Evolutionary conservation across 495 filamentous ascomycete species (phyloP), one percentile per base, ranked within the genome.

Genomic region (Hypoxylon perforatum): DNA sequence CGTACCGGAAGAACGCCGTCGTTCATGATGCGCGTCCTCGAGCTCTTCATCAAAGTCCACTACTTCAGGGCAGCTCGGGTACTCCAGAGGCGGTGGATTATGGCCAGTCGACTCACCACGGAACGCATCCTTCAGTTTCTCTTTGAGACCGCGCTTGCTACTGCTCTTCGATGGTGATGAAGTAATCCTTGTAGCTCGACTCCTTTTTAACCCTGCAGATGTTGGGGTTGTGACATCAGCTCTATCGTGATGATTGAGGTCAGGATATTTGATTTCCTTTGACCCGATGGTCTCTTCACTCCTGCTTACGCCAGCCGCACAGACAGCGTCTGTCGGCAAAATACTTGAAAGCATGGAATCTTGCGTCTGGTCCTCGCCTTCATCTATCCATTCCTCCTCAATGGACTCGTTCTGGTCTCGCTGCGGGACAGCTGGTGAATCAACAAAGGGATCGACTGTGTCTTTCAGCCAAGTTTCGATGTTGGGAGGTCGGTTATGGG

Each of bases 391-490:
- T 65, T 70, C 69, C 38, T 67, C 52, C 41, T 75, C 70, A 14
- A 65, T 19, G 12, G 64, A 51, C 25, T 58, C 52, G 1, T 51
- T 68, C 1, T 65, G 63, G n/a, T 67, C 66, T n/a, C 68, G 54
- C 48, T 66, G 56, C 35, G 70, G 36, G 5, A 84, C 75, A 22
- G 77, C 77, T 17, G 84, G 80, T 18, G 78, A 62, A 18, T 92
- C 88, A 18, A 90, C 67, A 63, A 93, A 92, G 7, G 91, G 90
- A 66, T 94, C 91, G 10, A 86, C 81, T 1, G 90, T 92, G 19
- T 82, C 82, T 49, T 88, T 88, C 30, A 94, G 77, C 91, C 91
- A 94, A 2, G 87, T 88, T 76, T 93, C 90, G 45, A 94, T 92
- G 61, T 78, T 91, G 66, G 73, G 83, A 2, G 84, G 84, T 22